These are phyloP conservation scores for Ceratocystis diversiconidia DNA, from an alignment of 2,329 filamentous ascomycete species.

Conservation along the genomic window DNA sequence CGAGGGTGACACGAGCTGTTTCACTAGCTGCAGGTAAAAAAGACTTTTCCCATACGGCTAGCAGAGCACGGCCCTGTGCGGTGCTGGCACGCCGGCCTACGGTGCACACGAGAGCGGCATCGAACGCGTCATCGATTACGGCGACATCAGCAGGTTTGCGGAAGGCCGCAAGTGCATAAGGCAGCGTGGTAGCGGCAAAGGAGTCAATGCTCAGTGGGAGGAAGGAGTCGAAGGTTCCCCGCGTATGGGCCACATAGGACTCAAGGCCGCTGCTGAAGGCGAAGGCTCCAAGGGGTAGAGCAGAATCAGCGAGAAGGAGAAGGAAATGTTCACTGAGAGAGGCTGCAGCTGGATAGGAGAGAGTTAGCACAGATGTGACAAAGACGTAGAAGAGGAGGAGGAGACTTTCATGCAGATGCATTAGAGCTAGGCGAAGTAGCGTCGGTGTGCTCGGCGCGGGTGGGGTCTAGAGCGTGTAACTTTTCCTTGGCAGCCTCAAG, in stretches of 20 bases:
- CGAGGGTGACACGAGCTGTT: conserved; percentile 8
- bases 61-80: conserved; percentile 59
- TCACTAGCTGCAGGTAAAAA: conserved; percentile 30
- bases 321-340: conserved; percentile 45
- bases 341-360: neutral
- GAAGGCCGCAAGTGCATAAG: conserved; percentile 58
- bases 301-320: conserved; percentile 66
- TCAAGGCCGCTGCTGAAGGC: conserved; percentile 74
- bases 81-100: conserved; percentile 62
- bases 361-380: neutral
- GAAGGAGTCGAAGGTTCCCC: conserved; percentile 46
- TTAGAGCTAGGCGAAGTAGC: neutral
- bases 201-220: conserved; percentile 56
- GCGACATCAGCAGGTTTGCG: conserved; percentile 37
- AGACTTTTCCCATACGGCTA: conserved; percentile 63
- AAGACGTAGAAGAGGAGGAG: neutral
- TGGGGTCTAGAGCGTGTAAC: neutral
- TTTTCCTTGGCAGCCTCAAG: neutral
- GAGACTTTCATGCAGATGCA: neutral
- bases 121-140: conserved; percentile 57
- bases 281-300: conserved; percentile 71
- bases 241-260: conserved; percentile 61
- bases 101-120: conserved; percentile 64
- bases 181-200: conserved; percentile 56
- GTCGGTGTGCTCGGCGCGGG: neutral